Conservation (phyloP, 129 eudicot species). For the Daucus carota region DNA sequence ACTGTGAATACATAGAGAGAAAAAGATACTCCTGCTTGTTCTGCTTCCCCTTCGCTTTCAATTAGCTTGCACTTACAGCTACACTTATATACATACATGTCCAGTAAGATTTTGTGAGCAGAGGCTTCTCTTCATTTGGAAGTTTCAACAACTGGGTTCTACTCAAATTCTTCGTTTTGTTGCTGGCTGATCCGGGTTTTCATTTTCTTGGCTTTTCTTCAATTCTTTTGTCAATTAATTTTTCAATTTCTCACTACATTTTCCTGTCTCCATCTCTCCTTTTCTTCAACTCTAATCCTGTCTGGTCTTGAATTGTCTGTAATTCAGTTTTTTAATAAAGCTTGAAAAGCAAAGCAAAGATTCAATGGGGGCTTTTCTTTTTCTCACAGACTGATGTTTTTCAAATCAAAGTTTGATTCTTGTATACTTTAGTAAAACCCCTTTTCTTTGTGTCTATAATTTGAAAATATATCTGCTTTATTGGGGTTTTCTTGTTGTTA, state of each 20-base stretch:
- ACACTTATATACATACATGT: neutral
- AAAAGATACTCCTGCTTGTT: neutral
- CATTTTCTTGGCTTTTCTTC: neutral
- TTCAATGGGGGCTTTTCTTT: neutral
- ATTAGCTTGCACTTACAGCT: neutral
- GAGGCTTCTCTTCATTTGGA: no score
- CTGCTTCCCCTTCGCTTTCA: neutral
- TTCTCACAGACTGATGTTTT: conserved; percentile 20
- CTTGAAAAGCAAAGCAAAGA: conserved; percentile 2
- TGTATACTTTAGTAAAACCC: conserved; percentile 22
- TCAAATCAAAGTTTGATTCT: conserved; percentile 49
- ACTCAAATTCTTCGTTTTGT: neutral
- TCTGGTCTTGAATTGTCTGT: no score
- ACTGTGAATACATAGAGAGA: neutral
- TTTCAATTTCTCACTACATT: neutral
- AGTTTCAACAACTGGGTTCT: neutral
- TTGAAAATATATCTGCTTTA: conserved; percentile 22
- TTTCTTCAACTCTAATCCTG: no score
- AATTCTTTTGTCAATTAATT: neutral
- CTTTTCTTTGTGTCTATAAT: conserved; percentile 33
- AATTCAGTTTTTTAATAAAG: no score
- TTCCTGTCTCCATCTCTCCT: neutral
- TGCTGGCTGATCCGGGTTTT: neutral
- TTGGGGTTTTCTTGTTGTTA: conserved; percentile 12
- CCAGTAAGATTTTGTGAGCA: no score